These are phyloP conservation scores for Leptographium wingfieldii DNA, from an alignment of 2,329 filamentous ascomycete genomes.

Conservation along the genomic window DNA sequence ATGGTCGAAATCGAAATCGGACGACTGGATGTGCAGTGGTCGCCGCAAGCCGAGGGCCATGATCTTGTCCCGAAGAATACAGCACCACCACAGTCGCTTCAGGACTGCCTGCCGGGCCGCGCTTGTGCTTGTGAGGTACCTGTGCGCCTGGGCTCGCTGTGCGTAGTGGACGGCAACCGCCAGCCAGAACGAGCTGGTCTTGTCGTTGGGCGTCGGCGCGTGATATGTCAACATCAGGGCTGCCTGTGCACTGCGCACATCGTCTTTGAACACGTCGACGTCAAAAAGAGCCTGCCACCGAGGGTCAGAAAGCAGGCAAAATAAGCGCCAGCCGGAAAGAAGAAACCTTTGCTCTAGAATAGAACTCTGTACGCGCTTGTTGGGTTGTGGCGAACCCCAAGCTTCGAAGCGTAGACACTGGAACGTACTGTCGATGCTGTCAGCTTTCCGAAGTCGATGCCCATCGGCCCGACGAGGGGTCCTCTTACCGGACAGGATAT, in stretches of 20 bases:
- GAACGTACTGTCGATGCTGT: not conserved
- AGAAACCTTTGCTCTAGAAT: constrained; percentile 15
- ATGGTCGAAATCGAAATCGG: constrained; percentile 89
- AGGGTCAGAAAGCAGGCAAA: constrained; percentile 26
- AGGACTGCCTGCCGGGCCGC: constrained; percentile 55
- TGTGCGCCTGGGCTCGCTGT: not conserved
- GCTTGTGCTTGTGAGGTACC: constrained; percentile 22
- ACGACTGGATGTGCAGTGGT: constrained; percentile 79
- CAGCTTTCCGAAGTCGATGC: no score
- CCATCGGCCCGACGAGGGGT: no score
- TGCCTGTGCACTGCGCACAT: constrained; percentile 25
- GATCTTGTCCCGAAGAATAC: constrained; percentile 84
- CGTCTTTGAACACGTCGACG: constrained; percentile 28
- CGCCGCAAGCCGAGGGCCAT: constrained; percentile 88
- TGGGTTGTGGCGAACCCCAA: constrained; percentile 2
- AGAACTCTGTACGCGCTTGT: constrained; percentile 5
- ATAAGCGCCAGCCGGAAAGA: constrained; percentile 17
- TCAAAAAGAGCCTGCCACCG: constrained; percentile 27
- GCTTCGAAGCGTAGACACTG: not conserved
- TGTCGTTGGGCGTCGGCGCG: constrained; percentile 11
- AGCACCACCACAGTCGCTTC: constrained; percentile 97
- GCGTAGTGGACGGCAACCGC: constrained; percentile 6
- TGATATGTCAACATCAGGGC: constrained; percentile 31
- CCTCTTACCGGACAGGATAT: not conserved
- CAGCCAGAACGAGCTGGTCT: constrained; percentile 8